Base-by-base conservation (phyloP, 495 filamentous ascomycete genomes). In the Podospora comata region DNA sequence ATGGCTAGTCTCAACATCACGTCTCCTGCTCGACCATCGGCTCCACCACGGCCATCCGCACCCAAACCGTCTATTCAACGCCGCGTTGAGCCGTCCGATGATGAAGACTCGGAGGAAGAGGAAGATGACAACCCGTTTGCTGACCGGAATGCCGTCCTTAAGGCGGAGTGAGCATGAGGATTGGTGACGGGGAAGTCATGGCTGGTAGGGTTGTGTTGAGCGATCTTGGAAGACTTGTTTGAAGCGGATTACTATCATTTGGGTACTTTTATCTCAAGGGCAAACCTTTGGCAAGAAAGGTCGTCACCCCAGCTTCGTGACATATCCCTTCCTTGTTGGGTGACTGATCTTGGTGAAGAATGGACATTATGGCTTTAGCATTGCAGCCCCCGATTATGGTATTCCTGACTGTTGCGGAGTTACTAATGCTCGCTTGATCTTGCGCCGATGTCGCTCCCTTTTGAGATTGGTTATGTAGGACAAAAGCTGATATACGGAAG, bases 41-140 rank as follows among this genome's bases (percentile, higher is more conserved):
- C 80, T 5, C 85, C 83, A 11, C 79, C 80, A 4, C 78, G 79
- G 15, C 79, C 79, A 20, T 78, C 80, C 23, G 73, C 74, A 23
- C 79, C 77, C 20, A 85, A 81, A 65, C 79, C 79, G 18, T 66
- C 70, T 2, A 61, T 72, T 27, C 32, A 79, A 62, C 68, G 77
- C 18, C 80, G 61, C 4, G 61, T 44, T 20, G 28, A 28, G 30
- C 61, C 61, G 20, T 63, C 61, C 16, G 77, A 82, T 60, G 83
- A 84, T 48, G 79, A 83, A 27, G 82, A 84, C 15, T 79, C 82
- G 15, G 84, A 80, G 23, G 87, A 89, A 11, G 87, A 88, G 58
- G 88, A 91, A 61, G 89, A 89, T 68, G 83, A 93, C 71, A 86
- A 94, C 76, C 91, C 91, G 4, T 94, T 94, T 72, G 90, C 89